These are phyloP conservation scores for Nicotiana rustica DNA, from an alignment of 305 asterid genomes.

Conservation along the genomic window DNA sequence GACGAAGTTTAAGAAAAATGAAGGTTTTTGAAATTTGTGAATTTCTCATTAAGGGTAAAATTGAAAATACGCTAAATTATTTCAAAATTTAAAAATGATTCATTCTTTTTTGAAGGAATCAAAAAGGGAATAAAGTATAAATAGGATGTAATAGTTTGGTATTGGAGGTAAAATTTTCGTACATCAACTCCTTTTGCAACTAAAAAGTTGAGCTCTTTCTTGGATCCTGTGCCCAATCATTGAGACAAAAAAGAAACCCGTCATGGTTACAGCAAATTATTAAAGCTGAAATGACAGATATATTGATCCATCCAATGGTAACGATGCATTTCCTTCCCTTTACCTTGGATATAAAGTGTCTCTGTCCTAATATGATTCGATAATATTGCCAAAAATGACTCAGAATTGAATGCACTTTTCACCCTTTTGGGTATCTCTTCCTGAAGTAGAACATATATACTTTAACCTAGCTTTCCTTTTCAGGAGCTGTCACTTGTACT, in stretches of 20 bases:
- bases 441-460: background rate
- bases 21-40: too few relatives aligned
- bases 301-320: constrained; percentile 7
- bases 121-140: too few relatives aligned
- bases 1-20: too few relatives aligned
- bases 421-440: background rate
- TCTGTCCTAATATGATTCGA: background rate
- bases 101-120: too few relatives aligned
- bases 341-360: background rate
- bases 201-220: background rate
- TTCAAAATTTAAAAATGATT: too few relatives aligned
- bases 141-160: too few relatives aligned
- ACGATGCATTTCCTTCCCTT: background rate
- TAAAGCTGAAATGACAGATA: background rate
- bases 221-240: background rate
- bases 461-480: background rate
- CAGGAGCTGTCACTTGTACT: background rate
- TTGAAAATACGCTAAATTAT: too few relatives aligned
- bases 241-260: background rate
- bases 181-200: too few relatives aligned
- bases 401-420: background rate
- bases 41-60: too few relatives aligned
- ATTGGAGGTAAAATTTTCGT: too few relatives aligned
- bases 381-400: background rate
- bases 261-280: background rate